A percentile compares a stretch with the other conserved stretches of the same genome.
Evolutionary conservation across 306 rosid genomes (phyloP).

Genomic region (Mucuna pruriens): DNA sequence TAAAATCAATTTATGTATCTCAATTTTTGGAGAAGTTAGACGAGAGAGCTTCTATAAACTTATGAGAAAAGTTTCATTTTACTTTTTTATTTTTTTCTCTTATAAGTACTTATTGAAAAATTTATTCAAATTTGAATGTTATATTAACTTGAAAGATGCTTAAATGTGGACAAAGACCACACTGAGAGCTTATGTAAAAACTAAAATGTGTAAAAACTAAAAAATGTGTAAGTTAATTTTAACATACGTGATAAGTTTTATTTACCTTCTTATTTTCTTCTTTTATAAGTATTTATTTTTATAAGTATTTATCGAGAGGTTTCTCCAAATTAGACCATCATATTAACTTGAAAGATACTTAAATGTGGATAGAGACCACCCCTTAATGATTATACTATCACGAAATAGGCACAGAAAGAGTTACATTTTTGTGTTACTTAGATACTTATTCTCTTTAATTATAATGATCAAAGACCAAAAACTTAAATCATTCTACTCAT

Average conservation of each 20-base stretch:
- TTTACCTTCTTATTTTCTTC: not conserved
- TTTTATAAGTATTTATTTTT: not conserved
- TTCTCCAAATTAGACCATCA: not conserved
- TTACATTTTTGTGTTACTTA: slow-evolving; percentile 2
- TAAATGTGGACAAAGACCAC: slow-evolving; percentile 1
- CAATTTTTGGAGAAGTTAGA: not conserved
- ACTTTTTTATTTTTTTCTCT: not conserved
- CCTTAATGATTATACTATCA: slow-evolving; percentile 24
- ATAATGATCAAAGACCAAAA: slow-evolving; percentile 17
- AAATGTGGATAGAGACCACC: not conserved
- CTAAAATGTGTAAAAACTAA: not conserved
- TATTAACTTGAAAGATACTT: slow-evolving; percentile 29
- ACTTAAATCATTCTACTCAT: slow-evolving; percentile 1
- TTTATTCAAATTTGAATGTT: not conserved
- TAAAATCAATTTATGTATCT: not conserved
- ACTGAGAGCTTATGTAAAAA: not conserved
- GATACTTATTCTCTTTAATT: not conserved
- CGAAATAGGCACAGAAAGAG: not conserved
- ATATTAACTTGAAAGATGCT: slow-evolving; percentile 24
- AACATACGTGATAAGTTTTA: not conserved
- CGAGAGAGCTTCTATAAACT: not conserved
- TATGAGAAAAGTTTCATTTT: not conserved
- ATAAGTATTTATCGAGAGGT: not conserved
- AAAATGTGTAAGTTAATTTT: not conserved
- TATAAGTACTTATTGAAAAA: not conserved